Evolutionary conservation across 2,329 filamentous ascomycete species (phyloP).

Genomic region (Nemania sp.): DNA sequence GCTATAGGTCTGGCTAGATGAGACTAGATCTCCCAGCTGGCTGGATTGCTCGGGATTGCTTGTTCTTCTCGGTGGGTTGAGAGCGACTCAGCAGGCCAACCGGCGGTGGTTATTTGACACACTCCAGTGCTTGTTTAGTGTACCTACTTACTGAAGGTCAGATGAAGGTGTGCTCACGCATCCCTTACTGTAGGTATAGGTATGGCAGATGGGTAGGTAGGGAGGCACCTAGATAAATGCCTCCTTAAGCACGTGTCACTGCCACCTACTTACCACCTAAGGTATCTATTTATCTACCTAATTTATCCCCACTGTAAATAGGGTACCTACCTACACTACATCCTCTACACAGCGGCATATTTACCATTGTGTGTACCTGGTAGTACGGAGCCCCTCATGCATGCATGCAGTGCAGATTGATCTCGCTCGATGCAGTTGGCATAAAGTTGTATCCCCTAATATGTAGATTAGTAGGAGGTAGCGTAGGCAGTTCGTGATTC

Average conservation of each 20-base stretch:
- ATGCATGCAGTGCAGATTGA: constrained; percentile 25
- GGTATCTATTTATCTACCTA: not conserved
- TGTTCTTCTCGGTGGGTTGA: constrained; percentile 14
- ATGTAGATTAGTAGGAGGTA: too few relatives aligned
- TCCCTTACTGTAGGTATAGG: too few relatives aligned
- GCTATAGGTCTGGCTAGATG: constrained; percentile 29
- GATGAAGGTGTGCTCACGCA: constrained; percentile 16
- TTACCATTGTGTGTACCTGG: not conserved
- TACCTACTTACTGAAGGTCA: not conserved
- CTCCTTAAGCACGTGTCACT: too few relatives aligned
- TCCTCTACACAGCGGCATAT: too few relatives aligned
- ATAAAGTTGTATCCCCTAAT: constrained; percentile 11
- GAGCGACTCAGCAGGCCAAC: constrained; percentile 30
- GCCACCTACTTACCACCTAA: too few relatives aligned
- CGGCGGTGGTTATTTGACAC: constrained; percentile 3
- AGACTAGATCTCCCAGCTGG: constrained; percentile 37
- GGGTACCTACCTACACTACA: not conserved
- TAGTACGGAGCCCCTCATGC: constrained; percentile 7
- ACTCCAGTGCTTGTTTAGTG: constrained; percentile 21
- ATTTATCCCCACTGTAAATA: too few relatives aligned
- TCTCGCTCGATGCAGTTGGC: constrained; percentile 22
- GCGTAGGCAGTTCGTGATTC: not conserved
- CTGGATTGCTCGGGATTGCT: constrained; percentile 36
- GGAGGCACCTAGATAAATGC: too few relatives aligned
- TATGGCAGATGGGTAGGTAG: too few relatives aligned